phyloP scores from a whole-genome alignment of 345 rosid species.

The Orychophragmus violaceus region DNA sequence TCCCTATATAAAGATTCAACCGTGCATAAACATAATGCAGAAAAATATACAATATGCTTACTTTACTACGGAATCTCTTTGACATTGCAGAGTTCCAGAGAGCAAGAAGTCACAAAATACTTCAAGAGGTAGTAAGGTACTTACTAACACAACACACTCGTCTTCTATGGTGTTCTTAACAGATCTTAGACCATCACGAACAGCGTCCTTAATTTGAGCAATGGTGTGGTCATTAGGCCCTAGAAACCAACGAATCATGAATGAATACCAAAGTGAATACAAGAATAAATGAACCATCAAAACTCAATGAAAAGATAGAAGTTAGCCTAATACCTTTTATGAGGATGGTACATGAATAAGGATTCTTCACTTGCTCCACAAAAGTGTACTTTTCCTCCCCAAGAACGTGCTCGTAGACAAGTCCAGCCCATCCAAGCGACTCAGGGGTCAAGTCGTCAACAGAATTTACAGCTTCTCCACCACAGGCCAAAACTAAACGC shows the following conservation, averaged over 20 bases:
- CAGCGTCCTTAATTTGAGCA: conserved; percentile 94
- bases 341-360: conserved; percentile 77
- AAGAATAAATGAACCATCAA: background rate
- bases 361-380: conserved; percentile 85
- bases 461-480: conserved; percentile 89
- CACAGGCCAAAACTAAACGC: conserved; percentile 81
- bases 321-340: conserved; percentile 56
- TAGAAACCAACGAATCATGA: conserved; percentile 14
- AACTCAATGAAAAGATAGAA: background rate
- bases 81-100: background rate
- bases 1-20: conserved; percentile 48
- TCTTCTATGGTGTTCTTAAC: conserved; percentile 96
- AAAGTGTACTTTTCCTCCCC: conserved; percentile 94
- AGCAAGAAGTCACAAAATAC: background rate
- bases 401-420: conserved; percentile 78
- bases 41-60: background rate
- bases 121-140: conserved; percentile 10
- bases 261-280: background rate
- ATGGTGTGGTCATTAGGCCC: conserved; percentile 94
- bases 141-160: conserved; percentile 84
- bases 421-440: conserved; percentile 95
- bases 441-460: conserved; percentile 75
- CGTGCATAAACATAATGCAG: background rate
- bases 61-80: background rate
- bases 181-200: conserved; percentile 95